Evolutionary conservation across 2,329 filamentous ascomycete genomes (phyloP).

Genomic region (Mariannaea elegans): DNA sequence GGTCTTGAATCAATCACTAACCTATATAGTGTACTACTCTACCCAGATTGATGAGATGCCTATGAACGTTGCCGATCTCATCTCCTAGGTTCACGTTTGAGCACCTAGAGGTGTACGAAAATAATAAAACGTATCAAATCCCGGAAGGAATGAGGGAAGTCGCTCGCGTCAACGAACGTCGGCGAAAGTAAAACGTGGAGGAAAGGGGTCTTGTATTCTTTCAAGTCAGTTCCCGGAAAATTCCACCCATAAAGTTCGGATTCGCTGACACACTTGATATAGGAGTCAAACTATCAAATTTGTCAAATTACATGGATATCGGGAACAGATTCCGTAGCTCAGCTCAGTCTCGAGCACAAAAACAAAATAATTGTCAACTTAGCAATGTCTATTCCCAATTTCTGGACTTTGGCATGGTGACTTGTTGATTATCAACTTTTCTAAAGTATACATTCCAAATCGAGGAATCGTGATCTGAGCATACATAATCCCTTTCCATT

Average conservation of each 20-base stretch:
- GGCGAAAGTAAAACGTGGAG: constrained; percentile 36
- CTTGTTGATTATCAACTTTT: no score
- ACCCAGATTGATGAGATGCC: constrained; percentile 99
- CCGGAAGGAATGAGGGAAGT: neutral
- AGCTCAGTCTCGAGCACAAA: constrained; percentile 4
- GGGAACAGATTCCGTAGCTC: neutral
- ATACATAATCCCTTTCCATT: no score
- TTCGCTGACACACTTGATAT: neutral
- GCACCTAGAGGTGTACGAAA: neutral
- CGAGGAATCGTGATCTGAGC: no score
- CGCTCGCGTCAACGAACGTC: constrained; percentile 28
- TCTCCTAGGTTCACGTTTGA: constrained; percentile 49
- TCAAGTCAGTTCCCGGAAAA: constrained; percentile 31
- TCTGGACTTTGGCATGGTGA: no score
- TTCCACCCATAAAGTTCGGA: neutral
- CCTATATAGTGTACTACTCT: constrained; percentile 80
- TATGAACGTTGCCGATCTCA: constrained; percentile 83
- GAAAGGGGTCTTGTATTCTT: constrained; percentile 40
- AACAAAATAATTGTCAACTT: constrained; percentile 2
- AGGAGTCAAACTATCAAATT: constrained; percentile 9
- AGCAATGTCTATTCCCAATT: no score
- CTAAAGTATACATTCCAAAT: no score
- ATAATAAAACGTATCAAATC: neutral
- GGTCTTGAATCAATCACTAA: constrained; percentile 43
- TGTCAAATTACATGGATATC: neutral